Evolutionary conservation across 2,329 filamentous ascomycete genomes (phyloP), one percentile per base, ranked within the genome.

Genomic region (Xylaria sp.): DNA sequence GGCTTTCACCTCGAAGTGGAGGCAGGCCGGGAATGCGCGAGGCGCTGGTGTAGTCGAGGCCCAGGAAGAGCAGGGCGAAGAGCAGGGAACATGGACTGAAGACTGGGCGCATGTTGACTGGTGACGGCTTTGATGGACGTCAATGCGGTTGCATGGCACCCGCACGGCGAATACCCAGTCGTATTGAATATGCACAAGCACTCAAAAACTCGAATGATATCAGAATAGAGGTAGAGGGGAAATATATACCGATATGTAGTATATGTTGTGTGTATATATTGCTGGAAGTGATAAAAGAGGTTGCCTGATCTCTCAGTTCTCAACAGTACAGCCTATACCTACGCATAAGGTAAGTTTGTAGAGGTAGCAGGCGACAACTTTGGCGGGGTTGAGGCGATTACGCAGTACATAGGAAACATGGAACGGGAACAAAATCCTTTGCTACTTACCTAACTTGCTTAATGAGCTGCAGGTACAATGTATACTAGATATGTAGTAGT

Each of bases 1-100:
- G 63, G 44, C 55, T 13, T 22, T 47, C 36, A 60, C 27, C 25
- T 54, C 58, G 68, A 22, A 45, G 11, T 2, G 55, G 63, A 56
- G 66, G 63, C 27, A 70, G 66, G 29, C 66, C 63, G 55, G 66
- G 66, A 29, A 70, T 56, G 56, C 59, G 62, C 63, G 13, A 66
- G 47, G 68, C 68, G 50, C 39, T n/a, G 31, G 66, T 33, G 29
- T 44, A 45, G 22, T 53, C 49, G 50, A 68, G 42, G 10, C 56
- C 66, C 39, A 69, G 50, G 20, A 68, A 50, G 56, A 69, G 31
- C 20, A 65, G 25, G 54, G 39, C 31, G 42, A 66, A n/a, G 42
- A 69, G 36, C 25, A 62, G 17, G 29, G 49, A 29, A 25, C 5
- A 38, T 5, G 57, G 44, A 39, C 6, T 36, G 56, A 42, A 25